Evolutionary conservation across 1,139 yeast genomes (phyloP), one percentile per base, ranked within the genome.

Genomic region (Candida anutae): DNA sequence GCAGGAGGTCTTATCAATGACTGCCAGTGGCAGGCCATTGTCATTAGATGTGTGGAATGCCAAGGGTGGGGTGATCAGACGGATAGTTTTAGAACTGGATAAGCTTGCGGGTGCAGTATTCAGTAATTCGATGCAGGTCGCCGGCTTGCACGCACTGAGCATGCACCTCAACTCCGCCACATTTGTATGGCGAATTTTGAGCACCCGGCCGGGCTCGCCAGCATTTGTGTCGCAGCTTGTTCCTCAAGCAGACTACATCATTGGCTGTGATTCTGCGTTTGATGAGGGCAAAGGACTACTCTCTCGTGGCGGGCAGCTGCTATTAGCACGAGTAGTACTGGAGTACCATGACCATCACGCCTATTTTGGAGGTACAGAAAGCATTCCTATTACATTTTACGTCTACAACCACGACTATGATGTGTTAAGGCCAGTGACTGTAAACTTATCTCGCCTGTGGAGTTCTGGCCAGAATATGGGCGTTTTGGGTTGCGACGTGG

Each of bases 341-440:
- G 58, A 66, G 26, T 76, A 83, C 28, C 69, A 75, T 37, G 74
- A 74, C 33, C 62, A 63, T 24, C 65, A 75, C 51, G 44, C 58
- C 48, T 42, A 58, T 40, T 42, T 54, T 40, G 41, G 53, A 4
- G 51, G 50, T 11, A 50, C 52, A 27, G 68, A 63, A 25, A 38
- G 46, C 22, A 50, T 64, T 15, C 71, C 71, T 2, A 59, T 65
- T 10, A 61, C 69, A 1, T 62, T 90, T 17, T 83, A 81, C 47
- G 95, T 88, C 1, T 90, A 88, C 55, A 90, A 90, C 52, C 88
- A 81, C 42, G 93, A 82, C 43, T 78, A 76, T 45, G 93, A 88
- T 48, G 69, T 82, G 5, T 76, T 85, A 27, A 69, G 97, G 39
- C 95, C 95, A 0, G 94, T 88, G 4, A 74, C 85, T 0, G 85